Percentiles rank a stretch among this genome's conserved stretches.
Evolutionary conservation across 2,329 filamentous ascomycete genomes (phyloP).

Genomic region (Fusarium succisae): DNA sequence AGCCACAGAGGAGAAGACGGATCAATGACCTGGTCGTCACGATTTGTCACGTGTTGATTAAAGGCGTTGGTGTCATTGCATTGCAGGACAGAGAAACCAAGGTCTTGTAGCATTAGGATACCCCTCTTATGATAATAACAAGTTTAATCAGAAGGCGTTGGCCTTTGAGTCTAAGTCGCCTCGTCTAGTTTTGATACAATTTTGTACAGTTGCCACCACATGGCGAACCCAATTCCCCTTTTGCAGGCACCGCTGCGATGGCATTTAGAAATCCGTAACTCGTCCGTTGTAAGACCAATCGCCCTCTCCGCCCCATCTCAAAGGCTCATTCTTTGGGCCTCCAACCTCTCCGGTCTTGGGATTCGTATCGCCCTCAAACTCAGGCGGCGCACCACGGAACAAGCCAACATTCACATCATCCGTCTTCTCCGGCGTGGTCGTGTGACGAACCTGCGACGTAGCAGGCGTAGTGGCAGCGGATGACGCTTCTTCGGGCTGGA

Average conservation of each 20-base stretch:
- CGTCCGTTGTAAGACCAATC: conserved; percentile 95
- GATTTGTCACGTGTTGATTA: conserved; percentile 21
- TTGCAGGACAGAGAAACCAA: conserved; percentile 25
- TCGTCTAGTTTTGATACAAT: conserved; percentile 33
- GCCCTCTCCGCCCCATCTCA: conserved; percentile 81
- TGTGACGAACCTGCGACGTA: conserved; percentile 32
- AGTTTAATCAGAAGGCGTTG: conserved; percentile 26
- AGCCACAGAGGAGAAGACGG: conserved; percentile 24
- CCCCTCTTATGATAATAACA: conserved; percentile 38
- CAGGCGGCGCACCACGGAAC: conserved; percentile 80
- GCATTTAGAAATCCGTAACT: conserved; percentile 82
- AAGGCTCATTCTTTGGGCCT: conserved; percentile 95
- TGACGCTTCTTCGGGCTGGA: conserved; percentile 46
- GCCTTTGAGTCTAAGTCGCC: conserved; percentile 13
- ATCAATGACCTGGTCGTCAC: conserved; percentile 22
- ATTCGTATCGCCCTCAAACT: conserved; percentile 93
- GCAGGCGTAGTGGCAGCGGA: conserved; percentile 37
- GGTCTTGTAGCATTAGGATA: conserved; percentile 43
- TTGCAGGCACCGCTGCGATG: too few species aligned
- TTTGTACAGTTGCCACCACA: conserved; percentile 7
- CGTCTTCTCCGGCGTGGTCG: conserved; percentile 30
- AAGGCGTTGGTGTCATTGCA: conserved; percentile 40
- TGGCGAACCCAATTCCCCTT: background rate
- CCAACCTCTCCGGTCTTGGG: conserved; percentile 95
- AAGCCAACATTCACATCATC: conserved; percentile 68